Evolutionary conservation across 2,329 filamentous ascomycete species (phyloP), one percentile per base, ranked within the genome.

Genomic region (Magnaporthiopsis incrustans): DNA sequence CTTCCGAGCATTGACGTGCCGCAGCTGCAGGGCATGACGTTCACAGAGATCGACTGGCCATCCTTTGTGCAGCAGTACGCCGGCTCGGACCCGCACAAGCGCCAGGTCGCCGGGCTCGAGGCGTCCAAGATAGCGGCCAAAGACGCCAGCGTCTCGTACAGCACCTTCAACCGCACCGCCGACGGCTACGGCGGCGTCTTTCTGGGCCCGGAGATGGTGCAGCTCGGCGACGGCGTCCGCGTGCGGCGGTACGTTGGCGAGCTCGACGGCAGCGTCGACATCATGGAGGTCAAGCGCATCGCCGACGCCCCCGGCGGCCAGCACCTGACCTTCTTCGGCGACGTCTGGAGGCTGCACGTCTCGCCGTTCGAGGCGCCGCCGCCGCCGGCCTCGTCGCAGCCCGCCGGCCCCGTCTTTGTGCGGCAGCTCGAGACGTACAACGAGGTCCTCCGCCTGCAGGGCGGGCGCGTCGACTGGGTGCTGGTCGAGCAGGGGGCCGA

Each of bases 51-150:
- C 60, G 65, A 75, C 68, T 77, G 75, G 75, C 61, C 60, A 25
- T 63, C 60, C 60, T 66, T 72, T 27, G 65, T 68, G 6, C 59
- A 62, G 12, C 67, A 67, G 33, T 67, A 67, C 25, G 32, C 68
- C 35, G 30, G 32, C 44, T 18, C 32, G 65, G 57, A 62, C 62
- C 26, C 65, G 61, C 25, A 63, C 57, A 65, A 66, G 59, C 64
- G 67, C 57, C 70, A 73, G 66, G 44, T 69, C 2, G 63, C 74
- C 25, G 70, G 71, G n/a, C 72, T 77, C 53, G 75, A 77, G 62
- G 74, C 74, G n/a, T 73, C 71, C 60, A 77, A 77, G 69, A 68
- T 75, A 66, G 74, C 73, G 12, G 75, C 75, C 12, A 70, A 72
- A 57, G 68, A 70, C 63, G 73, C 75, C 66, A 75, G 76, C 62